Conservation (phyloP, 1,284 basidiomycete species). For the Coniophora puteana region DNA sequence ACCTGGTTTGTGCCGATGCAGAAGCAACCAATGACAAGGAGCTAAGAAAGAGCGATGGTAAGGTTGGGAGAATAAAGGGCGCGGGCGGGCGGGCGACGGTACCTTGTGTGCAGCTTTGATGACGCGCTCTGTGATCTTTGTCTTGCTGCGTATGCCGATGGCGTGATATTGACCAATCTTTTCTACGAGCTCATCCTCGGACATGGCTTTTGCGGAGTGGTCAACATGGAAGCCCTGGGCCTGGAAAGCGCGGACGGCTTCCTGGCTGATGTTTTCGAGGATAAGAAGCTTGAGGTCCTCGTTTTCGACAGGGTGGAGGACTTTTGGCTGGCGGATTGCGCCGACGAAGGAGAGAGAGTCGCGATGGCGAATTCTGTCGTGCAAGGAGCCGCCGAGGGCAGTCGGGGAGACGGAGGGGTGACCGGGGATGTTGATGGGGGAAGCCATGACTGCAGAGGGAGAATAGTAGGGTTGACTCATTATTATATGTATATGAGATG, state of each 20-base stretch:
- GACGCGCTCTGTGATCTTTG: slow-evolving; percentile 89
- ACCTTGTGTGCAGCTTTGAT: slow-evolving; percentile 85
- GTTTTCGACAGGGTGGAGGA: slow-evolving; percentile 76
- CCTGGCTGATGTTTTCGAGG: slow-evolving; percentile 93
- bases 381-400: slow-evolving; percentile 30
- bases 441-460: slow-evolving; percentile 17
- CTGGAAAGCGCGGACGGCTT: slow-evolving; percentile 82
- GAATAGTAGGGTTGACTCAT: slow-evolving; percentile 13
- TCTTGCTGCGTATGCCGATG: slow-evolving; percentile 96
- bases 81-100: slow-evolving; percentile 15
- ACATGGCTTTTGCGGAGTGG: slow-evolving; percentile 83
- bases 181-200: slow-evolving; percentile 88
- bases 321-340: slow-evolving; percentile 52
- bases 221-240: slow-evolving; percentile 93
- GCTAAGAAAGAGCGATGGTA: slow-evolving; percentile 40
- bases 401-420: slow-evolving; percentile 48
- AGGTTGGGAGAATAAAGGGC: slow-evolving; percentile 6
- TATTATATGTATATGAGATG: too few relatives aligned
- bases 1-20: slow-evolving; percentile 99
- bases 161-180: slow-evolving; percentile 91
- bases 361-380: slow-evolving; percentile 41
- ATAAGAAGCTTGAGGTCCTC: slow-evolving; percentile 77
- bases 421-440: slow-evolving; percentile 41
- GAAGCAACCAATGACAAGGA: slow-evolving; percentile 97
- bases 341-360: slow-evolving; percentile 23